Evolutionary conservation across 352 stramenopile genomes (phyloP).

Genomic region (Globisporangium iwayamae): DNA sequence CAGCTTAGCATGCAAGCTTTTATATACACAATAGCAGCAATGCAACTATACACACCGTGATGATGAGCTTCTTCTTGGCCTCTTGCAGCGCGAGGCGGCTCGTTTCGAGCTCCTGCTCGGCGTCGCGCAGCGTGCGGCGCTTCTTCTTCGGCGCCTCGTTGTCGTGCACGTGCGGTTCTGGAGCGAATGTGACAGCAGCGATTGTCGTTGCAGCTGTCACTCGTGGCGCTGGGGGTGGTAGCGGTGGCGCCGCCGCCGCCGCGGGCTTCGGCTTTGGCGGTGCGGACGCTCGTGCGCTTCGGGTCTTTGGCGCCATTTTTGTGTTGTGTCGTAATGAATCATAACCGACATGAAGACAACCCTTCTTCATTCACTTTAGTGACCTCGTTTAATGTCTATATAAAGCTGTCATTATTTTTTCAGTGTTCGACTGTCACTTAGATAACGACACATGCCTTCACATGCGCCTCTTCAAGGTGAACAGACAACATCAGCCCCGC

Average conservation of each 20-base stretch:
- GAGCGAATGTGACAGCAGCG: not conserved
- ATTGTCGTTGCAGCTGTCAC: not conserved
- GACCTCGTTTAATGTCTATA: no score
- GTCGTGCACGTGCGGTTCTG: constrained; percentile 3
- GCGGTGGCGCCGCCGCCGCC: not conserved
- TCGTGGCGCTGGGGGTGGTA: not conserved
- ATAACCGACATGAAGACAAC: no score
- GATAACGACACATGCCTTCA: no score
- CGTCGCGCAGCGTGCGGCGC: constrained; percentile 64
- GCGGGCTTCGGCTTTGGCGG: not conserved
- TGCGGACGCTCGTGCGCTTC: not conserved
- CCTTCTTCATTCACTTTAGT: no score
- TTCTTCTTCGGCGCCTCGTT: constrained; percentile 50
- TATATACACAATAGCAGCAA: not conserved
- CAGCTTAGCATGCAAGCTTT: not conserved
- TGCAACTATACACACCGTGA: constrained; percentile 31
- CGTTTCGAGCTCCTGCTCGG: constrained; percentile 50
- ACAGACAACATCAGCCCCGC: not conserved
- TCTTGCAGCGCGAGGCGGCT: constrained; percentile 49
- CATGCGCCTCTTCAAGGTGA: not conserved
- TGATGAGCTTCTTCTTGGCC: constrained; percentile 59
- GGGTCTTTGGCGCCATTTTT: constrained; percentile 11
- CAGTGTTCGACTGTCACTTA: no score
- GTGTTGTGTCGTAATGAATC: not conserved
- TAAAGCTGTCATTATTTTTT: no score